Conservation (phyloP, 371 early-diverging fungal species). For the Mucor racemosus region DNA sequence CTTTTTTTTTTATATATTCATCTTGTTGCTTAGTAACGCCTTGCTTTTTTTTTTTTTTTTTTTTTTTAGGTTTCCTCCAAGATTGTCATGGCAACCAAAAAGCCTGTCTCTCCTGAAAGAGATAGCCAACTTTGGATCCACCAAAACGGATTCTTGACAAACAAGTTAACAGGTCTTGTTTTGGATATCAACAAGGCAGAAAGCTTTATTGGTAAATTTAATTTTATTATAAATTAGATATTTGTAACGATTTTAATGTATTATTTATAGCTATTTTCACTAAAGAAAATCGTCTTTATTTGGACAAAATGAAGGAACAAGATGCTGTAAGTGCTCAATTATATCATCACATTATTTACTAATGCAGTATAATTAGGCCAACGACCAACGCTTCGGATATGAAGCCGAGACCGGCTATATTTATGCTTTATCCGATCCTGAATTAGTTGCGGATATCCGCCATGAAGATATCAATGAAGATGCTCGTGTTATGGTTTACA, state of each 20-base stretch:
- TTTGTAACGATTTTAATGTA: too few relatives aligned
- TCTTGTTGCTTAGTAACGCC: too few relatives aligned
- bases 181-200: conserved; percentile 43
- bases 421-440: conserved; percentile 29
- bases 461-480: conserved; percentile 31
- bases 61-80: conserved; percentile 30
- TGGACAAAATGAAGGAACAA: conserved; percentile 47
- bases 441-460: conserved; percentile 32
- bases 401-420: conserved; percentile 35
- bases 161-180: conserved; percentile 43
- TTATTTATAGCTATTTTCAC: conserved; percentile 42
- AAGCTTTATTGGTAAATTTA: conserved; percentile 39
- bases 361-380: conserved; percentile 20
- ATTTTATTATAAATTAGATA: background rate
- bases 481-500: conserved; percentile 30
- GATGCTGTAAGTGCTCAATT: conserved; percentile 32
- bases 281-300: conserved; percentile 38
- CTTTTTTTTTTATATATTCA: background rate
- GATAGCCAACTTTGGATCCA: conserved; percentile 52
- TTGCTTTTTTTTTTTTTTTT: background rate
- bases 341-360: background rate
- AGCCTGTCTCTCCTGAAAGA: conserved; percentile 38
- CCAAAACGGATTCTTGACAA: conserved; percentile 49
- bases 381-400: conserved; percentile 40
- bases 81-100: conserved; percentile 41